Conservation (phyloP, 208 protist genomes). For the Acanthamoeba sp. region DNA sequence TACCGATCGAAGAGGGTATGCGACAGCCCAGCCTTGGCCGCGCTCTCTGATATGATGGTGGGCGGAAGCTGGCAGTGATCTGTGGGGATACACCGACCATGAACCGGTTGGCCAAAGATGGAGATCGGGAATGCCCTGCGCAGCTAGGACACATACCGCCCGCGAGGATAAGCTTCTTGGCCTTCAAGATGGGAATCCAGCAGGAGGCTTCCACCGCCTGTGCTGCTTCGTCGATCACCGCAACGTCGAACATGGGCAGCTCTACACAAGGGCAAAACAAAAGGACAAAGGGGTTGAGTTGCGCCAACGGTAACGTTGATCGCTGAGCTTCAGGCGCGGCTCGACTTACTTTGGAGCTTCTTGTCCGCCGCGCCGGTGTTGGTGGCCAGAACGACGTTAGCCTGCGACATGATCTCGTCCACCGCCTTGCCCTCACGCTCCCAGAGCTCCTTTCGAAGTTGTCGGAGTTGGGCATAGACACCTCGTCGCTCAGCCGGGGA, state of each 20-base stretch:
- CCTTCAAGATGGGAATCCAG: constrained; percentile 88
- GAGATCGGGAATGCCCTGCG: too few species aligned
- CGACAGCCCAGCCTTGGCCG: constrained; percentile 72
- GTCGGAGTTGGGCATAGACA: constrained; percentile 51
- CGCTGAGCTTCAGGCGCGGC: too few species aligned
- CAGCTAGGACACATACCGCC: constrained; percentile 79
- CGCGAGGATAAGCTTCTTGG: constrained; percentile 81
- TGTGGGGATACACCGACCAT: background rate
- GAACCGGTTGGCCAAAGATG: background rate
- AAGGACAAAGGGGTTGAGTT: constrained; percentile 13
- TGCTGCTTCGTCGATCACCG: constrained; percentile 88
- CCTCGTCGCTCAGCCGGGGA: constrained; percentile 1
- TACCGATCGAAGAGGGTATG: constrained; percentile 83
- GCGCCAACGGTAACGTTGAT: too few species aligned
- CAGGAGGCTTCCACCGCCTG: constrained; percentile 88
- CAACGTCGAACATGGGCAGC: constrained; percentile 79
- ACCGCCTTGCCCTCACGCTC: constrained; percentile 77
- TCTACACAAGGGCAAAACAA: constrained; percentile 78
- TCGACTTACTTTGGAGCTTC: constrained; percentile 20
- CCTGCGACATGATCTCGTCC: constrained; percentile 81
- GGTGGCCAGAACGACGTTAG: constrained; percentile 86
- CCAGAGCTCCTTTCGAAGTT: constrained; percentile 76
- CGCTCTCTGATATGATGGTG: constrained; percentile 79
- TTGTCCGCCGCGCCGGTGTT: constrained; percentile 78
- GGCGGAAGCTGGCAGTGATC: constrained; percentile 85